phyloP scores from a whole-genome alignment of 176 grass and related monocot genomes.

The Canna indica region DNA sequence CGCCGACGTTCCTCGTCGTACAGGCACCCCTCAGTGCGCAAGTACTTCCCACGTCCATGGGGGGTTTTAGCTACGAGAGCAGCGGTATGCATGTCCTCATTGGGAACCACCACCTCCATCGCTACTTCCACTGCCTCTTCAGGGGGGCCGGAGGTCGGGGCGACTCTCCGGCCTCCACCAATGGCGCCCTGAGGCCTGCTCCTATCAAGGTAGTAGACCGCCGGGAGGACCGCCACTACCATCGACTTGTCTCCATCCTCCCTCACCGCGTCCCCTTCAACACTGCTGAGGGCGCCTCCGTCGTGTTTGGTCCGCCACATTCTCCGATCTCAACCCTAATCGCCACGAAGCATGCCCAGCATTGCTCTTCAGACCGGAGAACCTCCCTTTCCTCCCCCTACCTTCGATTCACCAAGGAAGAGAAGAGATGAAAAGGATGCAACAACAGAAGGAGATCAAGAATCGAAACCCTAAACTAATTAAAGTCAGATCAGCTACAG shows the following conservation, averaged over 20 bases:
- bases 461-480: constrained; percentile 1
- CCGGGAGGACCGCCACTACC: not conserved
- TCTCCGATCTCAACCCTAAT: not conserved
- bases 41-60: constrained; percentile 81
- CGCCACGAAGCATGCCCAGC: not conserved
- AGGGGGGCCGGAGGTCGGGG: constrained; percentile 35
- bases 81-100: constrained; percentile 61
- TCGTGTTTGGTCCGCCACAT: not conserved
- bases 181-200: not conserved
- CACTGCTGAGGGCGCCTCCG: not conserved
- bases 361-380: not conserved
- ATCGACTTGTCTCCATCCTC: not conserved
- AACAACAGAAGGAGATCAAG: not conserved
- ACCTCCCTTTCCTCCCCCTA: not conserved
- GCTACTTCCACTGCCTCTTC: constrained; percentile 9
- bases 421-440: not conserved
- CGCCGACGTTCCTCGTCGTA: constrained; percentile 80
- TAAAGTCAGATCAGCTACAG: not conserved
- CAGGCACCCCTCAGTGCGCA: constrained; percentile 85
- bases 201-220: not conserved
- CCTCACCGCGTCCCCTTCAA: not conserved
- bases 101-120: constrained; percentile 58
- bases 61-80: constrained; percentile 44
- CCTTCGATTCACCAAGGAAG: not conserved
- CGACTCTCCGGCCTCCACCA: constrained; percentile 39